Evolutionary conservation across 1,284 basidiomycete genomes (phyloP).

Genomic region (Kwoniella shivajii): DNA sequence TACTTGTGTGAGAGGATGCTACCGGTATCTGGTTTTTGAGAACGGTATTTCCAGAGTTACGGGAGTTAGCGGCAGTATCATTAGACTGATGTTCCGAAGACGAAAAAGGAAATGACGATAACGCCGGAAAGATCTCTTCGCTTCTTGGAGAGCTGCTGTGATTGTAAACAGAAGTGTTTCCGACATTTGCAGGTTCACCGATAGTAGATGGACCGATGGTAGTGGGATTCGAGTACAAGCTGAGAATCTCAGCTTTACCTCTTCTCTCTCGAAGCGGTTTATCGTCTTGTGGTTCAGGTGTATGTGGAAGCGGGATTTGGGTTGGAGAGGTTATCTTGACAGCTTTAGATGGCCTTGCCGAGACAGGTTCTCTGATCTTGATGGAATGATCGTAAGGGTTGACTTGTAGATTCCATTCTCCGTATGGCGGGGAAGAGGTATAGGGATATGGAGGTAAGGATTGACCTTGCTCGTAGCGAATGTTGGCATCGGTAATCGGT

Average conservation of each 20-base stretch:
- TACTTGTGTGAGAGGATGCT: too few species aligned
- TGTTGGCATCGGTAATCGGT: background rate
- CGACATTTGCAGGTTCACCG: too few species aligned
- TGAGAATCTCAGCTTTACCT: conserved; percentile 4
- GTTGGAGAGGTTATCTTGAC: conserved; percentile 1
- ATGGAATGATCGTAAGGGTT: background rate
- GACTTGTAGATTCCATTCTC: background rate
- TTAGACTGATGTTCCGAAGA: too few species aligned
- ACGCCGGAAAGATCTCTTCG: too few species aligned
- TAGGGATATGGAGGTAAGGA: background rate
- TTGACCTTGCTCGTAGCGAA: background rate
- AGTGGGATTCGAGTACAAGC: background rate
- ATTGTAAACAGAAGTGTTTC: too few species aligned
- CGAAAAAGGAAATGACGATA: too few species aligned
- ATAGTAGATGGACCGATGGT: too few species aligned
- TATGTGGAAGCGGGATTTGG: background rate
- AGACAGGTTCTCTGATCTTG: background rate
- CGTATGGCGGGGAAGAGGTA: background rate
- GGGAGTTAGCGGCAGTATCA: too few species aligned
- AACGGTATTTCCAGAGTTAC: too few species aligned
- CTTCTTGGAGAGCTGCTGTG: too few species aligned
- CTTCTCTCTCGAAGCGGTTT: background rate
- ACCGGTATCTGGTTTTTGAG: too few species aligned
- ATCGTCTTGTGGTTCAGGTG: background rate
- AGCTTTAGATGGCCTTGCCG: conserved; percentile 1